Evolutionary conservation across 148 eudicot species (phyloP).

Genomic region (Rhododendron simsii): DNA sequence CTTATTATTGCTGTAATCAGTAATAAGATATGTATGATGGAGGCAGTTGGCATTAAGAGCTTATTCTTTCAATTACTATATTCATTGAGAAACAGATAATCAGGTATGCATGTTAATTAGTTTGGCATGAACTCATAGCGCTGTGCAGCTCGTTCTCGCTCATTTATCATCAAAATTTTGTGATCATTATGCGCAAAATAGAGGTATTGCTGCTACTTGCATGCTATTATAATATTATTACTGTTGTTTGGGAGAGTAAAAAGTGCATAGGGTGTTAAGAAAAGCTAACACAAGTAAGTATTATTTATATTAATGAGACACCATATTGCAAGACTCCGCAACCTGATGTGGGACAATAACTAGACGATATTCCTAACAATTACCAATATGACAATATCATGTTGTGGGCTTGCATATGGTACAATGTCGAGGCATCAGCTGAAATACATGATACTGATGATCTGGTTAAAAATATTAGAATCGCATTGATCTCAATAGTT

Average conservation of each 20-base stretch:
- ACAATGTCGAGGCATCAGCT: neutral
- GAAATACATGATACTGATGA: neutral
- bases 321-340: too few species aligned
- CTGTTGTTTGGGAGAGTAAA: too few species aligned
- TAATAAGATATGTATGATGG: neutral
- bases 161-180: neutral
- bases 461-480: neutral
- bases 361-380: too few species aligned
- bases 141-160: neutral
- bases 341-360: too few species aligned
- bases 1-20: neutral
- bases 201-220: neutral
- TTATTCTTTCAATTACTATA: neutral
- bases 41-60: neutral
- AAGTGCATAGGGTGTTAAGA: too few species aligned
- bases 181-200: too few species aligned
- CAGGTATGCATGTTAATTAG: neutral
- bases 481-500: neutral
- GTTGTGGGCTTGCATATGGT: neutral
- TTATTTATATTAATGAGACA: too few species aligned
- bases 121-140: neutral
- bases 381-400: neutral
- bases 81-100: neutral
- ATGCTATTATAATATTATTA: too few species aligned
- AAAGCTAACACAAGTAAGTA: too few species aligned